Percentiles rank a stretch among this genome's conserved stretches.
Conservation (phyloP, 352 stramenopile species). For the Phytophthora pluvialis region DNA sequence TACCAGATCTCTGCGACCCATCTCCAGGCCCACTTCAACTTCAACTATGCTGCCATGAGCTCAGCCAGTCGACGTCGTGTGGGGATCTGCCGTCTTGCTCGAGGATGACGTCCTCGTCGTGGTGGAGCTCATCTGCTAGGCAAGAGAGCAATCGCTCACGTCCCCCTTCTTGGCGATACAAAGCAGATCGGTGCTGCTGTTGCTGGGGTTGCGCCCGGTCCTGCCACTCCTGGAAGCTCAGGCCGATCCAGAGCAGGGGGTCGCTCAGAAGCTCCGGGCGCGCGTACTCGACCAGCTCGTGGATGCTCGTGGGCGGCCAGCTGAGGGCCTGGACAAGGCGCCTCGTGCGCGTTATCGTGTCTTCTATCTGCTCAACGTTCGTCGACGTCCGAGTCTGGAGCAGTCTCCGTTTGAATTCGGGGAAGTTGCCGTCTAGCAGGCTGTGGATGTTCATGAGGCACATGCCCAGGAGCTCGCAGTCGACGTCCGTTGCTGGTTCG, state of each 20-base stretch:
- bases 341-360: constrained; percentile 25
- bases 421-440: constrained; percentile 49
- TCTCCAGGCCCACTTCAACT: constrained; percentile 6
- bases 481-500: constrained; percentile 11
- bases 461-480: constrained; percentile 56
- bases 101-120: constrained; percentile 18
- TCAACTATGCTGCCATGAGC: neutral
- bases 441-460: constrained; percentile 76
- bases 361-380: constrained; percentile 9
- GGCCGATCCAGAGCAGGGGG: constrained; percentile 47
- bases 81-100: constrained; percentile 26
- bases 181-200: neutral
- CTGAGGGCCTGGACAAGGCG: constrained; percentile 48
- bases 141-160: too few species aligned
- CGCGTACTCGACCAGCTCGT: constrained; percentile 37
- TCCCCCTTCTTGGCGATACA: too few species aligned
- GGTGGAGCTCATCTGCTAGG: neutral
- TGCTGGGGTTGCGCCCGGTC: constrained; percentile 18
- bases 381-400: constrained; percentile 4
- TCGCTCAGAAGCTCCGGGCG: constrained; percentile 31
- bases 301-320: constrained; percentile 47
- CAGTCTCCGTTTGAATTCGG: constrained; percentile 35
- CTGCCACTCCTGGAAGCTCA: constrained; percentile 50
- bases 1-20: too few species aligned
- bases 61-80: constrained; percentile 32